Conservation (phyloP, 2,329 filamentous ascomycete species). For the Achaetomium macrosporum region DNA sequence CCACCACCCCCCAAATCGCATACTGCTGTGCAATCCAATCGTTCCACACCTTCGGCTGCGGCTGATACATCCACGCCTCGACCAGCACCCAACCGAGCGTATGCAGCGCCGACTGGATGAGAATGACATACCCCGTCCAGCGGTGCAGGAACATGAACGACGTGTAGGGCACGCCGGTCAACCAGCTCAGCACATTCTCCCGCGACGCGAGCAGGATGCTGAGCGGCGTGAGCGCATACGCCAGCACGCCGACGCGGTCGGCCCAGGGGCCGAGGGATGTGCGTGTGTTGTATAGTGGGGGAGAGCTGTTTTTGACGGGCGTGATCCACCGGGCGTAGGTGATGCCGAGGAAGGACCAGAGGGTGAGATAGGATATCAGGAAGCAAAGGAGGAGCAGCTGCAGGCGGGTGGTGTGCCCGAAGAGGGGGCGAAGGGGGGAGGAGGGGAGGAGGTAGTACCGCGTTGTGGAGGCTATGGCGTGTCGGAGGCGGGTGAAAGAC, state of each 20-base stretch:
- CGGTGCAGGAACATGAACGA: constrained; percentile 73
- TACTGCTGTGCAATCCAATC: constrained; percentile 59
- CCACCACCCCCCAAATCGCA: constrained; percentile 67
- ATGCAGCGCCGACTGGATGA: constrained; percentile 61
- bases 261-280: constrained; percentile 61
- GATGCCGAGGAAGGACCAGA: constrained; percentile 66
- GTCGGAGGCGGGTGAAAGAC: constrained; percentile 27
- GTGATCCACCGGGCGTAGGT: constrained; percentile 64
- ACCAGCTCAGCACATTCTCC: constrained; percentile 62
- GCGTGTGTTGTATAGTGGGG: constrained; percentile 54
- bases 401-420: constrained; percentile 62
- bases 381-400: constrained; percentile 58
- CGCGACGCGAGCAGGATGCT: constrained; percentile 61
- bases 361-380: constrained; percentile 55
- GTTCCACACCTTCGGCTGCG: constrained; percentile 55
- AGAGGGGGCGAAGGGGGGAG: constrained; percentile 44
- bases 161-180: constrained; percentile 71
- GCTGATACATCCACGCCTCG: constrained; percentile 62
- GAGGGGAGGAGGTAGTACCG: constrained; percentile 57
- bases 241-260: constrained; percentile 63
- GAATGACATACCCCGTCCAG: constrained; percentile 69
- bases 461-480: constrained; percentile 35
- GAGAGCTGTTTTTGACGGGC: constrained; percentile 51
- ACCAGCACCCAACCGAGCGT: constrained; percentile 66
- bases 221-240: constrained; percentile 68